Evolutionary conservation across 2,329 filamentous ascomycete genomes (phyloP).

Genomic region (Claviceps spartinae): DNA sequence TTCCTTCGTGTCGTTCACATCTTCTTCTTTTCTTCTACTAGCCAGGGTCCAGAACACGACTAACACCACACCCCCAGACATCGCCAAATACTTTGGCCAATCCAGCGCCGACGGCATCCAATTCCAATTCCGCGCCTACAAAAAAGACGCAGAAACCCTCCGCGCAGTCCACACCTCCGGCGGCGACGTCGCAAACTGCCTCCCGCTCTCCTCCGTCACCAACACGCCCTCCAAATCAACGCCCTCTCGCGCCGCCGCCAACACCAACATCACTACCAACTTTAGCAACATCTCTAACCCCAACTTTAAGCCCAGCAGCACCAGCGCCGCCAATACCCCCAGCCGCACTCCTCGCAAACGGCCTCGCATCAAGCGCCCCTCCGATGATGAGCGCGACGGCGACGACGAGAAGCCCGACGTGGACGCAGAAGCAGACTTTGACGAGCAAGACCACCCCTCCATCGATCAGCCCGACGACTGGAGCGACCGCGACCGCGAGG

Average conservation of each 20-base stretch:
- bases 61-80: conserved; percentile 29
- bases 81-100: conserved; percentile 45
- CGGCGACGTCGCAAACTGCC: conserved; percentile 29
- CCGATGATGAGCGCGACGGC: conserved; percentile 14
- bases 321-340: conserved; percentile 1
- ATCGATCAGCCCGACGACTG: neutral
- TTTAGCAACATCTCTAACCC: too few species aligned
- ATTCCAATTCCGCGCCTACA: conserved; percentile 46
- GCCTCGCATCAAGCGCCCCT: conserved; percentile 14
- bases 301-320: neutral
- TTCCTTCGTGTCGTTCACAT: neutral
- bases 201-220: conserved; percentile 17
- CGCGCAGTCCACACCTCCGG: conserved; percentile 29
- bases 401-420: conserved; percentile 19
- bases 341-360: conserved; percentile 15
- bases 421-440: conserved; percentile 12
- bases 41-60: neutral
- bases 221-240: conserved; percentile 17
- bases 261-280: too few species aligned
- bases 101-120: conserved; percentile 44
- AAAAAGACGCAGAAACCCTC: conserved; percentile 36
- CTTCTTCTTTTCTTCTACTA: neutral
- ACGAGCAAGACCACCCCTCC: conserved; percentile 3
- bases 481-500: conserved; percentile 11
- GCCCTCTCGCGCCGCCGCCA: conserved; percentile 3